Evolutionary conservation across 1,139 yeast genomes (phyloP).

Genomic region (Blastobotrys raffinosifermentans): DNA sequence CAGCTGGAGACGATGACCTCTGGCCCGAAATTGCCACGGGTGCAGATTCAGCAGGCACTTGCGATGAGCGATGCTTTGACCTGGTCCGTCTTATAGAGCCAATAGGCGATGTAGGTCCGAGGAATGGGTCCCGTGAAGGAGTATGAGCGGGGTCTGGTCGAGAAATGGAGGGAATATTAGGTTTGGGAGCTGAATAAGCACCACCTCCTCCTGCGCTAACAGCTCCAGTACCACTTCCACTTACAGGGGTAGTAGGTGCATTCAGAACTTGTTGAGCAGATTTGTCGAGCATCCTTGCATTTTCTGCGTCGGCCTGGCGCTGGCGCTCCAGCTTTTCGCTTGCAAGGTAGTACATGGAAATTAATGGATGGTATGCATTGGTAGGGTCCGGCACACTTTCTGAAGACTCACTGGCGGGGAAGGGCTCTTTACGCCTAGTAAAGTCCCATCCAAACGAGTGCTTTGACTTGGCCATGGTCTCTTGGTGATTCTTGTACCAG

Average conservation of each 20-base stretch:
- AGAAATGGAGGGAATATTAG: conserved; percentile 11
- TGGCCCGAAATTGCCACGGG: too few relatives aligned
- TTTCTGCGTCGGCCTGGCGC: conserved; percentile 36
- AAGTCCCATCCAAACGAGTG: conserved; percentile 4
- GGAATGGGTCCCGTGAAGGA: conserved; percentile 14
- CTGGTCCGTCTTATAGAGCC: too few relatives aligned
- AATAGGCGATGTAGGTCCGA: too few relatives aligned
- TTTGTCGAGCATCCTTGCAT: neutral
- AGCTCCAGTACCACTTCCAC: too few relatives aligned
- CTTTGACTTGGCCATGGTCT: conserved; percentile 1
- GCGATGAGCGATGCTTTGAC: too few relatives aligned
- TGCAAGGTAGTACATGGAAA: conserved; percentile 81
- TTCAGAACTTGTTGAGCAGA: conserved; percentile 1
- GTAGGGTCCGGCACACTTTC: conserved; percentile 61
- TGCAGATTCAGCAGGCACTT: too few relatives aligned
- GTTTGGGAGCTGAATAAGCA: conserved; percentile 3
- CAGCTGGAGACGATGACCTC: too few relatives aligned
- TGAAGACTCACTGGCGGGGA: conserved; percentile 11
- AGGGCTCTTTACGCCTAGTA: conserved; percentile 9
- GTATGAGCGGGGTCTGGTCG: conserved; percentile 19
- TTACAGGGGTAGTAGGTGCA: conserved; percentile 11
- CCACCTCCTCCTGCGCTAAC: conserved; percentile 6
- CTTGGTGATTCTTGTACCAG: conserved; percentile 47
- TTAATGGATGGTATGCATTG: conserved; percentile 78
- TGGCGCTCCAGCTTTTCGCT: conserved; percentile 70